Evolutionary conservation across 1,139 yeast genomes (phyloP), one percentile per base, ranked within the genome.

Genomic region (Taphrina communis): DNA sequence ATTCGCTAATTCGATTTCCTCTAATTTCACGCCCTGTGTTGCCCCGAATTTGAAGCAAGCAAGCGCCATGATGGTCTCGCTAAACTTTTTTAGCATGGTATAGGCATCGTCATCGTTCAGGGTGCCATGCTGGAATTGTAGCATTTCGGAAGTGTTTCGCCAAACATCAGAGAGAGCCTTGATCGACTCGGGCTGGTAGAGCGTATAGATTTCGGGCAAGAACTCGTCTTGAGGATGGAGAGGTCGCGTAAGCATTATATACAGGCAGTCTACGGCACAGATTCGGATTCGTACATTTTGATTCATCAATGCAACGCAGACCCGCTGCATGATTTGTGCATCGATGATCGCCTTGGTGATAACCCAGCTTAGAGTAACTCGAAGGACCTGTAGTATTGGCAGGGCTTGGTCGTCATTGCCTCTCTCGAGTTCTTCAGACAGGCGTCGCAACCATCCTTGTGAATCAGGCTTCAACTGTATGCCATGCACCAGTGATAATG

Each of bases 351-450:
- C 86, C 53, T 66, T 63, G 4, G 74, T 73, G 69, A 90, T 85
- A 12, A 93, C 85, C 99, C 99, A 94, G 75, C 90, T 93, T 71
- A 94, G 82, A 74, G 97, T 90, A 0, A 97, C 88, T 76, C 93
- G 94, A 75, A 93, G 84, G 1, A 96, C 89, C 71, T 93, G 90
- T 65, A 95, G 81, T 14, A 89, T 82, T 75, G 88, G 88, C 52
- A 89, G 84, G 0, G 87, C 88, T 72, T 78, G 82, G 74, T 75
- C 80, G 53, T 75, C 78, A 21, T 68, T 70, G 38, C 73, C 75
- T 17, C 70, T 70, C 21, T 69, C 66, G 31, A 78, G 72, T 65
- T 79, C 76, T 74, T 85, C 88, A 5, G 62, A 61, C 97, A 97
- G 93, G 53, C 87, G 82, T 17, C 82, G 77, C 71, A 95, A 86